Evolutionary conservation across 2,329 filamentous ascomycete genomes (phyloP).

Genomic region (Fusarium euwallaceae): DNA sequence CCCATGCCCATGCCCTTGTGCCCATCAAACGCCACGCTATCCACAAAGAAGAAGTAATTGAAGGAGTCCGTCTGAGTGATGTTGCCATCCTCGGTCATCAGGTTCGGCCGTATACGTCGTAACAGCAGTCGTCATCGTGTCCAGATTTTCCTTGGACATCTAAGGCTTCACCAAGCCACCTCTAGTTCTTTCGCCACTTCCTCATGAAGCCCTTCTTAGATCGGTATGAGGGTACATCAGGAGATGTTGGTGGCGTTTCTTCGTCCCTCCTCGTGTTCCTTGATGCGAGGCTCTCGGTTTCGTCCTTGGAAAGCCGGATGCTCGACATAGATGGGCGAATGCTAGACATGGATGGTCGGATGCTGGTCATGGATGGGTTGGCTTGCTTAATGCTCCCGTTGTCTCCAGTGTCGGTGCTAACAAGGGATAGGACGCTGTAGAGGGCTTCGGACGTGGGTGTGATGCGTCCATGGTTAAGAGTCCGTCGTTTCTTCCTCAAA

Average conservation of each 20-base stretch:
- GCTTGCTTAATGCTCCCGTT: slow-evolving; percentile 38
- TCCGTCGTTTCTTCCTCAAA: slow-evolving; percentile 59
- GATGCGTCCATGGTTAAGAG: slow-evolving; percentile 62
- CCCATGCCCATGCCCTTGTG: not conserved
- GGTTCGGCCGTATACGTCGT: slow-evolving; percentile 39
- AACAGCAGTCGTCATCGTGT: slow-evolving; percentile 22
- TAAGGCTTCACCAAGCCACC: slow-evolving; percentile 7
- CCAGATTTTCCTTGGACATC: slow-evolving; percentile 9
- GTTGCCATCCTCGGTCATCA: slow-evolving; percentile 39
- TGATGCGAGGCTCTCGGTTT: slow-evolving; percentile 54
- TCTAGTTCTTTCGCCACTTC: slow-evolving; percentile 43
- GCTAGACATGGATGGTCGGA: slow-evolving; percentile 50
- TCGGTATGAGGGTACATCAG: slow-evolving; percentile 48
- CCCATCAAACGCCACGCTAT: slow-evolving; percentile 42
- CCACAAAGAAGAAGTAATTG: slow-evolving; percentile 29
- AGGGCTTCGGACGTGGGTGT: slow-evolving; percentile 51
- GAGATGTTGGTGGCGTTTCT: slow-evolving; percentile 54
- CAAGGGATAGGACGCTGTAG: slow-evolving; percentile 52
- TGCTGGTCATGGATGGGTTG: slow-evolving; percentile 47
- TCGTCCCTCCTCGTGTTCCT: slow-evolving; percentile 44
- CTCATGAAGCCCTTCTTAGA: slow-evolving; percentile 46
- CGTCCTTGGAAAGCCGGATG: slow-evolving; percentile 54
- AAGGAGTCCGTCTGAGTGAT: slow-evolving; percentile 28
- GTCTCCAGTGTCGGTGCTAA: slow-evolving; percentile 42
- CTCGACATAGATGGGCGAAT: slow-evolving; percentile 50